Percentiles rank a stretch among this genome's conserved stretches.
These are phyloP conservation scores for Otatea glauca DNA, from an alignment of 176 grass and related monocot genomes.

Conservation along the genomic window DNA sequence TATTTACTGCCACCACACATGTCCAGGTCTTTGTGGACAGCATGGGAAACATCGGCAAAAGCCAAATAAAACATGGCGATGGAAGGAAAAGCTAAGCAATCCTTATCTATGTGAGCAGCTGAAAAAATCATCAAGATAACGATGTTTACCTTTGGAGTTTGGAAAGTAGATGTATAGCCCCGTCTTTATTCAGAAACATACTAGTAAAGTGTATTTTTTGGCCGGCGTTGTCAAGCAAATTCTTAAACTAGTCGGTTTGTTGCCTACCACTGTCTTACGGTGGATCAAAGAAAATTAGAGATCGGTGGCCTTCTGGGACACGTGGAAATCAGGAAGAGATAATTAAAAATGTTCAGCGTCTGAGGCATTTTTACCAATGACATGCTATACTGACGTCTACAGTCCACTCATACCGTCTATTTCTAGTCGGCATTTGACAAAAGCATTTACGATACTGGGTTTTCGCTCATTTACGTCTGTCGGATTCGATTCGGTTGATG, in stretches of 20 bases:
- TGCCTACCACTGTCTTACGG: neutral
- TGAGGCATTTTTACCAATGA: neutral
- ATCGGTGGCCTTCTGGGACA: neutral
- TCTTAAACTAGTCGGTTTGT: neutral
- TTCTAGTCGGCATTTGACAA: neutral
- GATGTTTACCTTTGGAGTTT: neutral
- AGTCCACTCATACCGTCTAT: neutral
- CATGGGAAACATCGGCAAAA: neutral
- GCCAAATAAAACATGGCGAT: neutral
- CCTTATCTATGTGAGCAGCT: neutral
- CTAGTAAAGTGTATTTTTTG: neutral
- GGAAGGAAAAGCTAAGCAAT: neutral
- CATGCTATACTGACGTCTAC: neutral
- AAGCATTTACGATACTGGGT: neutral
- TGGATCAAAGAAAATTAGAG: neutral
- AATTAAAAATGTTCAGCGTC: neutral
- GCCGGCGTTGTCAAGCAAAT: neutral
- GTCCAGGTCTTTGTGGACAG: neutral
- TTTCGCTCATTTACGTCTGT: neutral
- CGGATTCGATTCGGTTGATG: neutral
- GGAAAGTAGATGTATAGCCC: neutral
- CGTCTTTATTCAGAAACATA: neutral
- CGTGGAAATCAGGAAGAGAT: neutral
- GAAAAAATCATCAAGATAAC: neutral
- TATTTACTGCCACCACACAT: neutral